Conservation (phyloP, 768 basidiomycete species). For the Boletellus ananas region DNA sequence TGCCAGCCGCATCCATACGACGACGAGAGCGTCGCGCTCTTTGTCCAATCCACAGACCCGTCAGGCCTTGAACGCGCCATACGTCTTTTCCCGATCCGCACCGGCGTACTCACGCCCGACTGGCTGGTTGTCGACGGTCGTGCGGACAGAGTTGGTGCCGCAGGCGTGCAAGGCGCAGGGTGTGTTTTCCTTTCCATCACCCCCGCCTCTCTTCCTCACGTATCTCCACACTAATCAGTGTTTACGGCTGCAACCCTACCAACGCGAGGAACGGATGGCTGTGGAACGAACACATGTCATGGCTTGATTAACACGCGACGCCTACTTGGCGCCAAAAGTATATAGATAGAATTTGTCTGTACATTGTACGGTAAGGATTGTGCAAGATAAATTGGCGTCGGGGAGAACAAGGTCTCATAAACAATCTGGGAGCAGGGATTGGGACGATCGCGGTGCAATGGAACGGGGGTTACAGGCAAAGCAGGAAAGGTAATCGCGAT, state of each 20-base stretch:
- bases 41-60: constrained; percentile 56
- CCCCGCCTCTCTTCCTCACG: not conserved
- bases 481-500: constrained; percentile 10
- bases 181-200: constrained; percentile 31
- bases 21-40: constrained; percentile 38
- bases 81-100: constrained; percentile 80
- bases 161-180: constrained; percentile 77
- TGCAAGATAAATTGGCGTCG: constrained; percentile 23
- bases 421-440: constrained; percentile 11
- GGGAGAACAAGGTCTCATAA: constrained; percentile 12
- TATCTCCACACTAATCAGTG: constrained; percentile 6
- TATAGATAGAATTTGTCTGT: constrained; percentile 24
- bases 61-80: constrained; percentile 62
- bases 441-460: constrained; percentile 9
- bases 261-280: constrained; percentile 33
- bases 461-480: constrained; percentile 8
- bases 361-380: constrained; percentile 29
- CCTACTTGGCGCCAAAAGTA: constrained; percentile 16
- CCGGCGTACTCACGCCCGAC: constrained; percentile 71
- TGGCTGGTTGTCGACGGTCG: constrained; percentile 63
- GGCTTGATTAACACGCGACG: constrained; percentile 40
- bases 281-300: constrained; percentile 47
- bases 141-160: constrained; percentile 60
- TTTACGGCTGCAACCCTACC: constrained; percentile 19
- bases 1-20: constrained; percentile 42